Base-by-base conservation (phyloP, 805 yeast genomes). In the Lipomyces chichibuensis region DNA sequence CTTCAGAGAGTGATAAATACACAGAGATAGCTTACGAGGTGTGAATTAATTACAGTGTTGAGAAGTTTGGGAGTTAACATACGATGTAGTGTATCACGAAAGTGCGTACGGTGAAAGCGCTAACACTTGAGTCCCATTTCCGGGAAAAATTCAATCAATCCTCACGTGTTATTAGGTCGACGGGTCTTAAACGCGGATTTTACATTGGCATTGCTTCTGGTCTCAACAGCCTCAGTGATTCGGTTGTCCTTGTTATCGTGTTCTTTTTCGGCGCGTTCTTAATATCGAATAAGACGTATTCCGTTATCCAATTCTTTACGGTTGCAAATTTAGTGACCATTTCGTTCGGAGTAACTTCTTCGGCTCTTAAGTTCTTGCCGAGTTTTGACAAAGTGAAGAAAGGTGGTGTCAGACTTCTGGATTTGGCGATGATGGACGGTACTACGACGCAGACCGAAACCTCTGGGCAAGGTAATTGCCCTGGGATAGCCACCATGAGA, bases 241-340 rank as follows among this genome's bases (percentile, higher is more conserved):
- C 60, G 32, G 60, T 69, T 75, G 88, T 14, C 77, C 92, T 92
- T 66, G 88, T 91, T 1, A 79, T 91, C 0, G 75, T 93, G n/a
- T 79, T 92, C 5, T 93, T 86, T 77, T 92, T 88, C 75, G 98
- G 98, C 0, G 81, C 92, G 81, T 79, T 80, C 58, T 80, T 95
- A n/a, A 88, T 92, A 0, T 85, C 89, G 0, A 70, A 74, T 0
- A 82, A 81, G 0, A 84, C 84, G 57, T 92, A 91, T 74, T 74
- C 85, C 0, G 78, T 85, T 3, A 77, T 79, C n/a, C 85, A 84
- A 68, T 80, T 90, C 72, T 80, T 94, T 79, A 85, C 86, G 72
- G 90, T 93, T 0, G 83, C 91, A 62, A 84, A 93, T 0, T 76
- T 95, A 67, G 78, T 94, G 29, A 79, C 92, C 1, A 91, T 94